phyloP scores from a whole-genome alignment of 2,329 filamentous ascomycete genomes.

The Neopestalotiopsis rosae region DNA sequence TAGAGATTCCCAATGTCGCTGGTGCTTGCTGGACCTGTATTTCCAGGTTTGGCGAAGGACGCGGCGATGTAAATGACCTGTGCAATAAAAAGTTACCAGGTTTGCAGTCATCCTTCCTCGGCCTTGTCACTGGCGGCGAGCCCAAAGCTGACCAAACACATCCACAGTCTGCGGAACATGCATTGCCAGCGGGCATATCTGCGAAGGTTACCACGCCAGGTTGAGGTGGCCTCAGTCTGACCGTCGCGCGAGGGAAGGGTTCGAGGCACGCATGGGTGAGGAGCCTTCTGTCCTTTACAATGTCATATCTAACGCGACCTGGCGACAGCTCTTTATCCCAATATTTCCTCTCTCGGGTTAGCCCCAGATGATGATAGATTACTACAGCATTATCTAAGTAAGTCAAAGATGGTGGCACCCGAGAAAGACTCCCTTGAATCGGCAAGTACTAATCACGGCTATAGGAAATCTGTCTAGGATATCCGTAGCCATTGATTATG shows the following conservation, averaged over 20 bases:
- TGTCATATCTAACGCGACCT: background rate
- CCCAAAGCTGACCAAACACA: background rate
- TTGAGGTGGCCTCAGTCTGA: slow-evolving; percentile 3
- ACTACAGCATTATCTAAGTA: slow-evolving; percentile 13
- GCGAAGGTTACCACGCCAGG: slow-evolving; percentile 14
- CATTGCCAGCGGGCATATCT: background rate
- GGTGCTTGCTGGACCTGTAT: slow-evolving; percentile 17
- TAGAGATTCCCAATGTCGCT: slow-evolving; percentile 1
- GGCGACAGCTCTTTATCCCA: background rate
- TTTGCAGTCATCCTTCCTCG: background rate
- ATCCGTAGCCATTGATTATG: slow-evolving; percentile 15
- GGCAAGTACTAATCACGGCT: background rate
- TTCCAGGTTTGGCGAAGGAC: background rate
- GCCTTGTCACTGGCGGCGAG: background rate
- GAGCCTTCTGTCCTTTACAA: background rate
- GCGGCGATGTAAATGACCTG: background rate
- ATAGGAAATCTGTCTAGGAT: slow-evolving; percentile 10
- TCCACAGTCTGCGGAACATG: slow-evolving; percentile 6
- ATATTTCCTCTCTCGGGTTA: slow-evolving; percentile 14
- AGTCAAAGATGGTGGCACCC: background rate
- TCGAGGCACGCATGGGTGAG: background rate
- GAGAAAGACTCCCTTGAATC: background rate
- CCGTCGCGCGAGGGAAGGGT: background rate
- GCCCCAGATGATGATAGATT: slow-evolving; percentile 7
- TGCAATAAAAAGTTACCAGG: background rate